Evolutionary conservation across 2,329 filamentous ascomycete species (phyloP).

Genomic region (Aspergillus terreus): DNA sequence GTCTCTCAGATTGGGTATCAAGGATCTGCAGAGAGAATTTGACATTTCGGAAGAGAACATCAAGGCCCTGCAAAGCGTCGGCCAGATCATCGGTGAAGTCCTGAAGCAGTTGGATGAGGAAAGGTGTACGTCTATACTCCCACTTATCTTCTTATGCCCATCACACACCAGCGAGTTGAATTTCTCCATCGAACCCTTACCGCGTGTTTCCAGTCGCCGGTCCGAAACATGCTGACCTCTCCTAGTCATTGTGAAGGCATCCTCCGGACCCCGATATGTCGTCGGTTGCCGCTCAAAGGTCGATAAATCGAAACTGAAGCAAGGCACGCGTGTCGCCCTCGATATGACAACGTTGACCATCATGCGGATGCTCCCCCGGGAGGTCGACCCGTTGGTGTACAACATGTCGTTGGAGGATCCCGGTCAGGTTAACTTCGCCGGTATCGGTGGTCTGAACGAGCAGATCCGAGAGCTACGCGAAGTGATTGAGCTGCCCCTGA

Average conservation of each 20-base stretch:
- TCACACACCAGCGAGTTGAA: background rate
- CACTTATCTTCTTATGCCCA: background rate
- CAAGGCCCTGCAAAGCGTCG: constrained; percentile 97
- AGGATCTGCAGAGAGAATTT: constrained; percentile 89
- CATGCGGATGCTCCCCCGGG: constrained; percentile 98
- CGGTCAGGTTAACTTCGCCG: constrained; percentile 94
- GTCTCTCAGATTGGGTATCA: constrained; percentile 88
- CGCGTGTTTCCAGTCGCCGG: too few species aligned
- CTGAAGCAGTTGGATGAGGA: constrained; percentile 98
- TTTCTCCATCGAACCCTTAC: too few species aligned
- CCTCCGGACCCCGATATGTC: constrained; percentile 93
- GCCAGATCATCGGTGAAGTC: constrained; percentile 98
- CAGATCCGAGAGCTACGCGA: constrained; percentile 96
- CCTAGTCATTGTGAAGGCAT: constrained; percentile 95
- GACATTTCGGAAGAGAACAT: constrained; percentile 99
- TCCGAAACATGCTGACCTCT: constrained; percentile 16
- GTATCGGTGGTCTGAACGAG: constrained; percentile 95
- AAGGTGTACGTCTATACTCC: constrained; percentile 66
- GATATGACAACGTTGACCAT: constrained; percentile 99
- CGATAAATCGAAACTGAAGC: constrained; percentile 94
- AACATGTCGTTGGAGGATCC: constrained; percentile 99
- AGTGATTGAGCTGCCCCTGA: constrained; percentile 94
- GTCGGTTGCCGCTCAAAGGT: constrained; percentile 98
- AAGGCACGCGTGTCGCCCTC: constrained; percentile 93
- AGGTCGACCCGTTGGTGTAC: constrained; percentile 97